These are phyloP conservation scores for Quercus agrifolia DNA, from an alignment of 306 rosid genomes.

Conservation along the genomic window DNA sequence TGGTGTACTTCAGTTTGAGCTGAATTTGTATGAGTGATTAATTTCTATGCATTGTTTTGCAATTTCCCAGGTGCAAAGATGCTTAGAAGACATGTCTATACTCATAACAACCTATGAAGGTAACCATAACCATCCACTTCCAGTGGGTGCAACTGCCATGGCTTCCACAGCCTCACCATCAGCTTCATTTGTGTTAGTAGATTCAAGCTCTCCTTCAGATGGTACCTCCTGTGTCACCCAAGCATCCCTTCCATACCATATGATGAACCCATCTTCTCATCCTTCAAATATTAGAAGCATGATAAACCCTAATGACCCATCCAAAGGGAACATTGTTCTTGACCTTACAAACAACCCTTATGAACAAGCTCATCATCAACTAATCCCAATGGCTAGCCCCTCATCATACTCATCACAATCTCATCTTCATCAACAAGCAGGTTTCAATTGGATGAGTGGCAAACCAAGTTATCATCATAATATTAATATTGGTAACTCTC, in stretches of 20 bases:
- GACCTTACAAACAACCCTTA: conserved; percentile 50
- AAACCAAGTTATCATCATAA: conserved; percentile 16
- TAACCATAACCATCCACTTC: conserved; percentile 93
- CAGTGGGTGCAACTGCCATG: conserved; percentile 93
- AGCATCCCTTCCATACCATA: conserved; percentile 25
- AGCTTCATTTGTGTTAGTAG: conserved; percentile 64
- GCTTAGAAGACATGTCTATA: conserved; percentile 92
- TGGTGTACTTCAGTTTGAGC: neutral
- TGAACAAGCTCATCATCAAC: conserved; percentile 2
- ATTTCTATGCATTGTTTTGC: neutral
- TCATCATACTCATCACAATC: conserved; percentile 24
- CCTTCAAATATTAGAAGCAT: conserved; percentile 23
- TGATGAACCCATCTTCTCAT: conserved; percentile 24
- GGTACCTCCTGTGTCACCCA: conserved; percentile 35
- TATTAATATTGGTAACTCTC: neutral
- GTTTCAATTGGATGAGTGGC: conserved; percentile 48
- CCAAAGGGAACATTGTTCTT: conserved; percentile 54
- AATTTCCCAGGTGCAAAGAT: conserved; percentile 76
- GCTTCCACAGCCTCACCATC: conserved; percentile 71
- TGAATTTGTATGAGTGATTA: neutral
- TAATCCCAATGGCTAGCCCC: conserved; percentile 24
- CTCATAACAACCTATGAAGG: conserved; percentile 96
- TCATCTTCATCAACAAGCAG: conserved; percentile 1
- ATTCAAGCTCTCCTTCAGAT: conserved; percentile 46
- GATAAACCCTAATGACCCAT: conserved; percentile 50